phyloP scores from a whole-genome alignment of 23 red algal species.

The Pyropia haitanensis region DNA sequence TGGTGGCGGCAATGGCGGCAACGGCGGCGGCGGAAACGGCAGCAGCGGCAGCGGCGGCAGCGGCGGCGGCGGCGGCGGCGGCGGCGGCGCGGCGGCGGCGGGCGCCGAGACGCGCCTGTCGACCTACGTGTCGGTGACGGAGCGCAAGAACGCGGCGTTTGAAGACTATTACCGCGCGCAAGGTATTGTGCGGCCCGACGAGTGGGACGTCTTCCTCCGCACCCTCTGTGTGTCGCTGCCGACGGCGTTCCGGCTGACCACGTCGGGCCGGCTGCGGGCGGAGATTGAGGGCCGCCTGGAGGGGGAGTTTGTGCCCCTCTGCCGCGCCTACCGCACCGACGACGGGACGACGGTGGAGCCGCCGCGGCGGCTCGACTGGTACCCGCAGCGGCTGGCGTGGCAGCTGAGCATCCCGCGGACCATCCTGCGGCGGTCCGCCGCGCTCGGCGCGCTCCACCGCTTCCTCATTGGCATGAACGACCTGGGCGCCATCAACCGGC shows the following conservation, averaged over 20 bases:
- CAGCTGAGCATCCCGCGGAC: constrained; percentile 58
- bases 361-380: constrained; percentile 44
- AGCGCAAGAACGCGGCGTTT: constrained; percentile 42
- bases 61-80: too few relatives aligned
- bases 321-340: neutral
- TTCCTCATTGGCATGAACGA: constrained; percentile 80
- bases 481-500: constrained; percentile 75
- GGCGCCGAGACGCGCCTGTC: too few relatives aligned
- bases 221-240: constrained; percentile 40
- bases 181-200: constrained; percentile 20
- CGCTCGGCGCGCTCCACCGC: constrained; percentile 54
- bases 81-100: too few relatives aligned
- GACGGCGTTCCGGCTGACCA: constrained; percentile 47
- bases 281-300: constrained; percentile 18
- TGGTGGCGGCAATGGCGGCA: too few relatives aligned
- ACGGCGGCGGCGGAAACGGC: too few relatives aligned
- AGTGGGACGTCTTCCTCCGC: constrained; percentile 29
- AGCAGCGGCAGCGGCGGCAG: too few relatives aligned
- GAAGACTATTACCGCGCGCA: constrained; percentile 40
- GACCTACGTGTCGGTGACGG: neutral
- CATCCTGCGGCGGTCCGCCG: constrained; percentile 52
- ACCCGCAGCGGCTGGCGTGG: constrained; percentile 85
- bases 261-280: constrained; percentile 5
- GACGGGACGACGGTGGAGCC: constrained; percentile 9
- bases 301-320: neutral